phyloP scores from a whole-genome alignment of 495 filamentous ascomycete genomes.

The Penicillium fimorum region DNA sequence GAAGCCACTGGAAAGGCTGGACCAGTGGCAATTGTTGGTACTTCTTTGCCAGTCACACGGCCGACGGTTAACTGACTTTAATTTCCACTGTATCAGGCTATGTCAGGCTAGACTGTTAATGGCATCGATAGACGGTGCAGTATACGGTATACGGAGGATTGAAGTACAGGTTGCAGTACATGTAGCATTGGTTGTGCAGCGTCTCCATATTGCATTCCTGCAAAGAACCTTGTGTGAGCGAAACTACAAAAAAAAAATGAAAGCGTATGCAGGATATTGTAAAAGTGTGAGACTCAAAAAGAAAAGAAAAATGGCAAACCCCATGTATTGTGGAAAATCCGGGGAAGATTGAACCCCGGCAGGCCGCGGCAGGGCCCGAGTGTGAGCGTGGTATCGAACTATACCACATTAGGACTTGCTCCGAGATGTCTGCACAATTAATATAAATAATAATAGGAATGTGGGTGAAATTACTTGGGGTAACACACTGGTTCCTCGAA shows the following conservation, averaged over 20 bases:
- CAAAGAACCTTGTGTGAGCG: not conserved
- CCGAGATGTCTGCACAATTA: slow-evolving; percentile 7
- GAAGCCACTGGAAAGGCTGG: not conserved
- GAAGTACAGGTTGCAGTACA: not conserved
- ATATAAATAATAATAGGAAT: not conserved
- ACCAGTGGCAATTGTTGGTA: slow-evolving; percentile 5
- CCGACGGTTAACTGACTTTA: not conserved
- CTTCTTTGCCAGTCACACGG: not conserved
- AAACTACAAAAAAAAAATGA: not conserved
- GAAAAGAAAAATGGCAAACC: not conserved
- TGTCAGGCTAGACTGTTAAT: not conserved
- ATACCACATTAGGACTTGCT: slow-evolving; percentile 10
- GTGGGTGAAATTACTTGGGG: not conserved
- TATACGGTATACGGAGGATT: not conserved
- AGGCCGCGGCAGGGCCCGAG: slow-evolving; percentile 5
- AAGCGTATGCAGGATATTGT: not conserved
- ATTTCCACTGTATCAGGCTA: slow-evolving; percentile 3
- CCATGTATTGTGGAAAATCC: slow-evolving; percentile 12
- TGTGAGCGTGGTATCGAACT: slow-evolving; percentile 13
- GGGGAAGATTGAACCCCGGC: slow-evolving; percentile 13
- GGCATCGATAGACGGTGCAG: not conserved
- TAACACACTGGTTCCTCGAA: slow-evolving; percentile 3
- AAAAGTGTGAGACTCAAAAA: not conserved
- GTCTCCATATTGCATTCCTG: not conserved
- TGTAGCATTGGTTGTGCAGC: slow-evolving; percentile 6